These are phyloP conservation scores for Talaromyces adpressus DNA, from an alignment of 495 filamentous ascomycete genomes.

Conservation along the genomic window DNA sequence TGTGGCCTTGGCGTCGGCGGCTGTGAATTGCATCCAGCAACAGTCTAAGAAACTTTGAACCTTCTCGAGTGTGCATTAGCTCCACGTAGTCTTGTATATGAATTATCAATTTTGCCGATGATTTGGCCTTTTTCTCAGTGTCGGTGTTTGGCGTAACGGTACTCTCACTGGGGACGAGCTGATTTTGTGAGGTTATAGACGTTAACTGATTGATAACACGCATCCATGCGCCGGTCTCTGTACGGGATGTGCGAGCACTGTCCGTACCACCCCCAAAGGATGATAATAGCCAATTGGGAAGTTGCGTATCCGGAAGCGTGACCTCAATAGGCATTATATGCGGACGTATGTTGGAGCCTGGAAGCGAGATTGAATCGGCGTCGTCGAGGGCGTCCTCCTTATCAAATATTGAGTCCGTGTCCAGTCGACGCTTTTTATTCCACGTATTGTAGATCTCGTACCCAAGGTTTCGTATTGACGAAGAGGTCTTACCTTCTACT, in stretches of 20 bases:
- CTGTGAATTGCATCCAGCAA: conserved; percentile 65
- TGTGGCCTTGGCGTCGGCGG: conserved; percentile 59
- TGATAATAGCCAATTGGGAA: conserved; percentile 29
- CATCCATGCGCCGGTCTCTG: conserved; percentile 23
- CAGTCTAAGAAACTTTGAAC: conserved; percentile 54
- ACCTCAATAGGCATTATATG: conserved; percentile 6
- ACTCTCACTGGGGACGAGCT: neutral
- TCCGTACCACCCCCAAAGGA: conserved; percentile 28
- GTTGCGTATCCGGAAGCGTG: conserved; percentile 20
- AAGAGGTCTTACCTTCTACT: conserved; percentile 28
- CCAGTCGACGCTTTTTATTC: conserved; percentile 16
- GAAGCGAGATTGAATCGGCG: neutral
- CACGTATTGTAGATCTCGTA: conserved; percentile 49
- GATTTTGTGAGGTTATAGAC: conserved; percentile 16
- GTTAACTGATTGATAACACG: conserved; percentile 31
- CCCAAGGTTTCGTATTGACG: conserved; percentile 50
- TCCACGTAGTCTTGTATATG: conserved; percentile 77
- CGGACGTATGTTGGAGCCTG: neutral
- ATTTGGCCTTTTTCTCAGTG: conserved; percentile 10
- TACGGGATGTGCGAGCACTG: conserved; percentile 8
- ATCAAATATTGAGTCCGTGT: conserved; percentile 16
- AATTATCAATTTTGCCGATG: conserved; percentile 51
- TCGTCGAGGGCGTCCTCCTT: conserved; percentile 33
- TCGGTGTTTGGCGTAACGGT: neutral
- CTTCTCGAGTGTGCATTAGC: conserved; percentile 54